Conservation (phyloP, 139 green algal species). For the Chlorella sp. region DNA sequence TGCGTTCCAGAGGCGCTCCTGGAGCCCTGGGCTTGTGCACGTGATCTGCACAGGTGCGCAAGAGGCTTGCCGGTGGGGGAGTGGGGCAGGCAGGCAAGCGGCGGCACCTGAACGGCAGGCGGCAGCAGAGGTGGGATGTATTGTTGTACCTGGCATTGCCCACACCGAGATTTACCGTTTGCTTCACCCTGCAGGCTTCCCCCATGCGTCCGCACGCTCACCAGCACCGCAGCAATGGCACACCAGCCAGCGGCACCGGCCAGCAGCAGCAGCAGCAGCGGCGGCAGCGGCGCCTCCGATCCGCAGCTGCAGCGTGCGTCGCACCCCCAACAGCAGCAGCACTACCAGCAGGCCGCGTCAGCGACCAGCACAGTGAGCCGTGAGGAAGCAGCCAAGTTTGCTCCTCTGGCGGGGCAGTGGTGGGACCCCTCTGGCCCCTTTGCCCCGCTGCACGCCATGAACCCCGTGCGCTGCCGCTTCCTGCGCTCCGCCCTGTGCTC, state of each 20-base stretch:
- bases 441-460: slow-evolving; percentile 87
- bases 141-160: no score
- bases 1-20: neutral
- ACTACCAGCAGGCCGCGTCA: neutral
- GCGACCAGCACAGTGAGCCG: slow-evolving; percentile 60
- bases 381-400: slow-evolving; percentile 87
- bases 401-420: slow-evolving; percentile 76
- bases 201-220: neutral
- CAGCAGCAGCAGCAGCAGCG: neutral
- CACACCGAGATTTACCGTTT: no score
- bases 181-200: neutral
- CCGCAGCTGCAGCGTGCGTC: neutral
- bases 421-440: slow-evolving; percentile 84
- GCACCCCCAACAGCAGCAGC: neutral
- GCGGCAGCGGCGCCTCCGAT: no score
- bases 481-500: slow-evolving; percentile 67
- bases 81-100: no score
- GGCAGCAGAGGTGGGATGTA: no score
- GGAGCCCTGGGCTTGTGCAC: neutral
- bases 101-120: neutral
- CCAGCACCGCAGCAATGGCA: neutral
- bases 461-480: slow-evolving; percentile 82
- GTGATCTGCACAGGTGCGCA: neutral
- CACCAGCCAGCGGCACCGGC: neutral
- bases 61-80: neutral